These are phyloP conservation scores for Zymoseptoria pseudotritici DNA, from an alignment of 2,329 filamentous ascomycete species.

Conservation along the genomic window DNA sequence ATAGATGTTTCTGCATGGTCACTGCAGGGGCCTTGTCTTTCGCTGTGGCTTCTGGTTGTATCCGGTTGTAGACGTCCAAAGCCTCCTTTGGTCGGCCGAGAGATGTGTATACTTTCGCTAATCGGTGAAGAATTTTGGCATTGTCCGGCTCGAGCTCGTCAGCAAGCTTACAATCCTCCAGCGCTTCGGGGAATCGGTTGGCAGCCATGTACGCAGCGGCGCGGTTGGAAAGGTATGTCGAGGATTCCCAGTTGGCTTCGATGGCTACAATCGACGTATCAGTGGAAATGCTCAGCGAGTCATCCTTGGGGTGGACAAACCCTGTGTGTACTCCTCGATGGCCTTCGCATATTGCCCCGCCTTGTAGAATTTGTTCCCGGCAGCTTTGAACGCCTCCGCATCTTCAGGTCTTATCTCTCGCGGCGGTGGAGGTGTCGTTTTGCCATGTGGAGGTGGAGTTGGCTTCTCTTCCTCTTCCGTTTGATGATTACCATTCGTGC, in stretches of 20 bases:
- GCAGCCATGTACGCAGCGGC: slow-evolving; percentile 91
- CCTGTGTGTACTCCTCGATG: slow-evolving; percentile 90
- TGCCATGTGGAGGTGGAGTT: slow-evolving; percentile 59
- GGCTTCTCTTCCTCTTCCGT: slow-evolving; percentile 46
- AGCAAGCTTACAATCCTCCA: slow-evolving; percentile 79
- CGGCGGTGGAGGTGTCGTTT: slow-evolving; percentile 41
- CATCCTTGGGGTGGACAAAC: slow-evolving; percentile 44
- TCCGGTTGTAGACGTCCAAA: slow-evolving; percentile 70
- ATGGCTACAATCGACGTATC: slow-evolving; percentile 54
- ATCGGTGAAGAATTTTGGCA: slow-evolving; percentile 76
- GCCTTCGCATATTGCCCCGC: slow-evolving; percentile 81
- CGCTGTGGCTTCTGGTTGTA: slow-evolving; percentile 69
- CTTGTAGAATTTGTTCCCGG: slow-evolving; percentile 96
- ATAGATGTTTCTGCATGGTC: slow-evolving; percentile 76
- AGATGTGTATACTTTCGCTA: slow-evolving; percentile 83
- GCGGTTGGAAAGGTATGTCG: slow-evolving; percentile 90
- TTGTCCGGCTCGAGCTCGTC: slow-evolving; percentile 79
- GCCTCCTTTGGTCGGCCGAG: slow-evolving; percentile 83
- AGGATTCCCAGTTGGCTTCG: slow-evolving; percentile 73
- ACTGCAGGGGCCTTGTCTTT: slow-evolving; percentile 80
- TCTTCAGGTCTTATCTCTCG: slow-evolving; percentile 52
- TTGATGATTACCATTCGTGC: slow-evolving; percentile 34
- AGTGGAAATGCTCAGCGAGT: neutral
- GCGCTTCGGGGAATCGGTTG: slow-evolving; percentile 66
- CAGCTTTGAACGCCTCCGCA: slow-evolving; percentile 83